A percentile compares a stretch with the other conserved stretches of the same genome.
Evolutionary conservation across 805 yeast genomes (phyloP).

Genomic region (Pichia thaimueangensis): DNA sequence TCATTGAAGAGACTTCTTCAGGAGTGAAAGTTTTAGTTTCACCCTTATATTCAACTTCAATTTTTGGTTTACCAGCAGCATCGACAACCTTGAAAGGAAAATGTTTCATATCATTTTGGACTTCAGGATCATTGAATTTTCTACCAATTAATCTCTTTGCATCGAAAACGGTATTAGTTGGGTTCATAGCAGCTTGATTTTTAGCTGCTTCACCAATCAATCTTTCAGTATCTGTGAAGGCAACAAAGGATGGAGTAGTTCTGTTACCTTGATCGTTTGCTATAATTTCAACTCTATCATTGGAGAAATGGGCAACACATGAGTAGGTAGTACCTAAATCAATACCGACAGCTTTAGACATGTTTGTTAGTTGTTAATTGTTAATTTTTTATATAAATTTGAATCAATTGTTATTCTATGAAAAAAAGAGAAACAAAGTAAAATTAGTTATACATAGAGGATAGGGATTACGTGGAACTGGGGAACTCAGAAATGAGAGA

Average conservation of each 20-base stretch:
- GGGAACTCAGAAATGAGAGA: too few species aligned
- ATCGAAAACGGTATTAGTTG: slow-evolving; percentile 81
- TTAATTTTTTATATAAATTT: background rate
- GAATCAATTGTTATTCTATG: background rate
- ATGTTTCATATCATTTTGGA: slow-evolving; percentile 70
- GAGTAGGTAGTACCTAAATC: slow-evolving; percentile 88
- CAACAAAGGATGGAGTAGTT: slow-evolving; percentile 94
- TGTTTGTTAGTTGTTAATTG: slow-evolving; percentile 8
- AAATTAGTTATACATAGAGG: too few species aligned
- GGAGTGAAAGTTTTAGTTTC: slow-evolving; percentile 87
- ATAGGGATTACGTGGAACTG: background rate
- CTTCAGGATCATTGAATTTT: slow-evolving; percentile 78
- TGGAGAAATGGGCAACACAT: slow-evolving; percentile 90
- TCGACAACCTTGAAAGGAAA: slow-evolving; percentile 78
- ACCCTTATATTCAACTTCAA: slow-evolving; percentile 77
- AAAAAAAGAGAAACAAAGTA: background rate
- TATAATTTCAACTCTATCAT: slow-evolving; percentile 87
- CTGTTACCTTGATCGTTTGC: slow-evolving; percentile 99
- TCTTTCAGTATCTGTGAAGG: slow-evolving; percentile 89
- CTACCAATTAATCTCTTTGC: slow-evolving; percentile 93
- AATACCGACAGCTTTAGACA: slow-evolving; percentile 53
- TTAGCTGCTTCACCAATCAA: slow-evolving; percentile 94
- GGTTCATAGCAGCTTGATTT: slow-evolving; percentile 94
- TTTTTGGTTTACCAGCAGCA: slow-evolving; percentile 73
- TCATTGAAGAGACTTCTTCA: slow-evolving; percentile 93